Evolutionary conservation across 1,284 basidiomycete species (phyloP).

Genomic region (Trichosporon sp.): DNA sequence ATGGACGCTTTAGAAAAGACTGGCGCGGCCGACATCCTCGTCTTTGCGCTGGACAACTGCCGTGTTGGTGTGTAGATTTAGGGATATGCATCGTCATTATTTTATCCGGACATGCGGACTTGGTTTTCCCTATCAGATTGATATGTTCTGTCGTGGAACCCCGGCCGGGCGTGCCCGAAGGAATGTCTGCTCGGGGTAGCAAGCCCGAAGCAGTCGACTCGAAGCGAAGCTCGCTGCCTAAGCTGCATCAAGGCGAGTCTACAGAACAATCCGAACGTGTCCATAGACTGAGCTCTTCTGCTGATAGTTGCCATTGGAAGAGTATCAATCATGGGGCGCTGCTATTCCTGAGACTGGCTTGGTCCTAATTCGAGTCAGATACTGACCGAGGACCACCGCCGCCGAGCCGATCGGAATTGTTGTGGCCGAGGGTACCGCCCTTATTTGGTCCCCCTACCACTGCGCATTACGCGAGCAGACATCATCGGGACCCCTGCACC

Average conservation of each 20-base stretch:
- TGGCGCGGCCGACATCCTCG: constrained; percentile 88
- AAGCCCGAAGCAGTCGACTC: not conserved
- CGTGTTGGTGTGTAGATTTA: constrained; percentile 66
- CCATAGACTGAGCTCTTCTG: not conserved
- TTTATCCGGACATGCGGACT: not conserved
- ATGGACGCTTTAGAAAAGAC: constrained; percentile 85
- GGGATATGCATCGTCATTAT: not conserved
- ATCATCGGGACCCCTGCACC: not conserved
- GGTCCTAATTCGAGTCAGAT: not conserved
- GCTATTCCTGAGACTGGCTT: not conserved
- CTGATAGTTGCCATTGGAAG: not conserved
- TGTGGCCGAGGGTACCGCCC: not conserved
- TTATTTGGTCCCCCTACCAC: constrained; percentile 2
- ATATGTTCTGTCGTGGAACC: not conserved
- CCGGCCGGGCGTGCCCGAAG: not conserved
- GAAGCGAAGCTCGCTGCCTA: not conserved
- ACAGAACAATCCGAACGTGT: not conserved
- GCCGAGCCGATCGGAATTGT: not conserved
- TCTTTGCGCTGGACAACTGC: constrained; percentile 90
- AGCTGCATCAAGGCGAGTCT: no score
- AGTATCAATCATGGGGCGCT: not conserved
- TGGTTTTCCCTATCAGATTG: constrained; percentile 6
- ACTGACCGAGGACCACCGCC: not conserved
- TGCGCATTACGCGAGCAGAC: constrained; percentile 15
- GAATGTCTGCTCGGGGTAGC: not conserved